Percentiles rank a stretch among this genome's conserved stretches.
phyloP scores from a whole-genome alignment of 2,329 filamentous ascomycete species.

The Pyricularia grisea region DNA sequence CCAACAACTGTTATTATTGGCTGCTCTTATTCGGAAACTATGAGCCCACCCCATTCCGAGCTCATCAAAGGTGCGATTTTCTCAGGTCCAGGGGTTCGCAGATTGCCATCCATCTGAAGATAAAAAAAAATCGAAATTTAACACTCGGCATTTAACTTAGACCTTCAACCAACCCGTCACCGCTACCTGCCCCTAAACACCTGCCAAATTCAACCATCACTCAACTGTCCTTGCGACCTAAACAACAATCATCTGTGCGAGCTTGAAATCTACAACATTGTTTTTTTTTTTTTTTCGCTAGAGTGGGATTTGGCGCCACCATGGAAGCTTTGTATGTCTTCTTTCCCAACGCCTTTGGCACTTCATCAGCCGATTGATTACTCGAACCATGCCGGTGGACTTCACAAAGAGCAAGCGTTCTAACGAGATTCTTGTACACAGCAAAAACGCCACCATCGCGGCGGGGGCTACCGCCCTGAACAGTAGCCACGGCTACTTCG shows the following conservation, averaged over 20 bases:
- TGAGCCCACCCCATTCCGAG: neutral
- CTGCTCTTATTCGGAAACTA: neutral
- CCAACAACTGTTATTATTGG: neutral
- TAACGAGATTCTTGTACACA: conserved; percentile 1
- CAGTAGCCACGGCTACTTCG: conserved; percentile 41
- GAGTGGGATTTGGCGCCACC: conserved; percentile 1
- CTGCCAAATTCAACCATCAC: neutral
- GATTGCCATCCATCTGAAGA: neutral
- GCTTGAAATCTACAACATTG: neutral
- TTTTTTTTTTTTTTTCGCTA: neutral
- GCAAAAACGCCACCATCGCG: conserved; percentile 36
- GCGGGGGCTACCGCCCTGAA: conserved; percentile 26
- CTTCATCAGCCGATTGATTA: neutral
- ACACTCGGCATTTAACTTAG: neutral
- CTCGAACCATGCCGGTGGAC: neutral
- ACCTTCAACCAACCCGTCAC: neutral
- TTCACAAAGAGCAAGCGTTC: conserved; percentile 11
- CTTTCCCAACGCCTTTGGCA: neutral
- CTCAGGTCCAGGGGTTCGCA: neutral
- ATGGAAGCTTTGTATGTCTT: conserved; percentile 6
- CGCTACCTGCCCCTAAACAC: neutral
- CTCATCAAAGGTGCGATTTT: neutral
- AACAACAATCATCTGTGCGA: neutral
- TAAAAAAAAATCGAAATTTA: neutral
- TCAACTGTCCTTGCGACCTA: neutral